These are phyloP conservation scores for Penicillium sp. DNA, from an alignment of 2,329 filamentous ascomycete genomes.

Conservation along the genomic window DNA sequence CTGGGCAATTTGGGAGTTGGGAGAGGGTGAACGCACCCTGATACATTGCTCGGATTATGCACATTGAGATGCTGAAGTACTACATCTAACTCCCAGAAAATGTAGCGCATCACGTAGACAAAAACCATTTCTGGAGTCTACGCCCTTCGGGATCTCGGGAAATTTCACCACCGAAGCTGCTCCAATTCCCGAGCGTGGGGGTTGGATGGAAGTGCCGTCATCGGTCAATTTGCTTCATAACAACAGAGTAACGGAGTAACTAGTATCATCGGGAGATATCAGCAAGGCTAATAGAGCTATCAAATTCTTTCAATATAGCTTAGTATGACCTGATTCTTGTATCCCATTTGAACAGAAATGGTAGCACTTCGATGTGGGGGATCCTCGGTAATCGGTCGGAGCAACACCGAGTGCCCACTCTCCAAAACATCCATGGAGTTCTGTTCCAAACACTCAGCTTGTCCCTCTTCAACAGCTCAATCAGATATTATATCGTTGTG, in stretches of 20 bases:
- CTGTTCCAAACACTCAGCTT: background rate
- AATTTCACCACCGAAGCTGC: background rate
- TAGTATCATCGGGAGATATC: too few relatives aligned
- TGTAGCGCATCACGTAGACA: too few relatives aligned
- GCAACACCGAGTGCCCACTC: constrained; percentile 7
- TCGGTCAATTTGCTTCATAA: background rate
- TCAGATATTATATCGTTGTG: background rate
- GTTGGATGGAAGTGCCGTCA: background rate
- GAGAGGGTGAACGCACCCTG: too few relatives aligned
- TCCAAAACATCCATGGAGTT: background rate
- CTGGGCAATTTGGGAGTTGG: too few relatives aligned
- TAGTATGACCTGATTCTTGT: too few relatives aligned
- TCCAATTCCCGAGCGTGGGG: background rate
- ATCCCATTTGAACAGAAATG: background rate
- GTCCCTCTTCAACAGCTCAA: background rate
- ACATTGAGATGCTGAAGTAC: too few relatives aligned
- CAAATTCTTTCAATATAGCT: too few relatives aligned
- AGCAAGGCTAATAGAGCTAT: too few relatives aligned
- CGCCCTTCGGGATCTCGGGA: background rate
- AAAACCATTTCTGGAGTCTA: background rate
- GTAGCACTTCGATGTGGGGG: background rate
- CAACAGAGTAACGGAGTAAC: background rate
- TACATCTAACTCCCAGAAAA: too few relatives aligned
- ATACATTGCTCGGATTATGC: too few relatives aligned
- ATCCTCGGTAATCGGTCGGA: constrained; percentile 13